Conservation (phyloP, 2,329 filamentous ascomycete genomes). For the Hymenoscyphus scutula region DNA sequence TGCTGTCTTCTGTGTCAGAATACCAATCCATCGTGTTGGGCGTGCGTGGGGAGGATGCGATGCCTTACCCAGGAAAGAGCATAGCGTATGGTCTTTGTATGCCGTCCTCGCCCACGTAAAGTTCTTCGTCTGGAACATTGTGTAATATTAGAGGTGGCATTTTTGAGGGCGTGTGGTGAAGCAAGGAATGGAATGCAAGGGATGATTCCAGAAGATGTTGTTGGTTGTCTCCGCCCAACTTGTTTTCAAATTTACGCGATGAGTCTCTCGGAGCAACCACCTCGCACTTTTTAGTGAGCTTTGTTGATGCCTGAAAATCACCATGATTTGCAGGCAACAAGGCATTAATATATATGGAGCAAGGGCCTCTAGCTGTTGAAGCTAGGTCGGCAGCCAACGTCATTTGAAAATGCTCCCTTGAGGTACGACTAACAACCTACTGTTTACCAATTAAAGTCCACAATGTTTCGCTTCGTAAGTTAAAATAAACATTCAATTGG, state of each 20-base stretch:
- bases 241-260: slow-evolving; percentile 11
- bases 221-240: slow-evolving; percentile 8
- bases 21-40: slow-evolving; percentile 8
- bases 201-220: slow-evolving; percentile 8
- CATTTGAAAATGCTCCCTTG: not conserved
- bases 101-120: slow-evolving; percentile 64
- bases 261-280: slow-evolving; percentile 11
- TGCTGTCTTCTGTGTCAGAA: slow-evolving; percentile 39
- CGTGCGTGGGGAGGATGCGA: slow-evolving; percentile 13
- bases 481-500: not conserved
- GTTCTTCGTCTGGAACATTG: slow-evolving; percentile 67
- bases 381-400: not conserved
- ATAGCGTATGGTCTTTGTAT: slow-evolving; percentile 64
- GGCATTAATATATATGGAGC: not conserved
- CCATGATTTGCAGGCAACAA: not conserved
- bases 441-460: slow-evolving; percentile 17
- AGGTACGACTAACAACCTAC: not conserved
- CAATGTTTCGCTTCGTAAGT: slow-evolving; percentile 39
- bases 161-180: slow-evolving; percentile 18
- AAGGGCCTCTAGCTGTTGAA: not conserved
- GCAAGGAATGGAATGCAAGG: slow-evolving; percentile 5
- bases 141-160: slow-evolving; percentile 67
- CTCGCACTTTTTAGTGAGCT: not conserved
- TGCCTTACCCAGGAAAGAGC: slow-evolving; percentile 59
- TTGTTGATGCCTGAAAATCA: too few relatives aligned